phyloP scores from a whole-genome alignment of 2,329 filamentous ascomycete genomes.

The Aspergillus sp. region DNA sequence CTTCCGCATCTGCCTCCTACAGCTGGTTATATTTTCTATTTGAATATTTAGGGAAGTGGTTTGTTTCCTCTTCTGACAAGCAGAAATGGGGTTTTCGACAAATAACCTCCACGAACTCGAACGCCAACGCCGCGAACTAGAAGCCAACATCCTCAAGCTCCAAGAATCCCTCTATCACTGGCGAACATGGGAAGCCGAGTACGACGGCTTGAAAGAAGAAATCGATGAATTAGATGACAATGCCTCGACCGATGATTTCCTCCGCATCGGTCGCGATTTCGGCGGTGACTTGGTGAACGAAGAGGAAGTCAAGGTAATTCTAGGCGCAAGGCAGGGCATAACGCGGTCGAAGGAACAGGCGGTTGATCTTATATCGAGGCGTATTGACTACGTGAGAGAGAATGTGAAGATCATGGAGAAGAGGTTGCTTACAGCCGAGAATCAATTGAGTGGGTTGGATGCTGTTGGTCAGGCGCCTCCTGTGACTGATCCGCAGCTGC shows the following conservation, averaged over 20 bases:
- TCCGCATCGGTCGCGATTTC: conserved; percentile 40
- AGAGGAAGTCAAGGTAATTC: conserved; percentile 50
- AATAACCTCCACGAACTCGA: conserved; percentile 63
- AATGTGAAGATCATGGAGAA: conserved; percentile 71
- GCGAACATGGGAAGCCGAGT: conserved; percentile 86
- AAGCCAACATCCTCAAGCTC: conserved; percentile 67
- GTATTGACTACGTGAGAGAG: conserved; percentile 82
- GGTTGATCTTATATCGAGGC: conserved; percentile 59
- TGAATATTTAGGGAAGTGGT: not conserved
- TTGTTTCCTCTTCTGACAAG: not conserved
- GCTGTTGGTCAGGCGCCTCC: conserved; percentile 53
- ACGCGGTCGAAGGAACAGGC: conserved; percentile 57
- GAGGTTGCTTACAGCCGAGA: conserved; percentile 61
- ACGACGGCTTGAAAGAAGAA: conserved; percentile 81
- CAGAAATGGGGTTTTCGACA: conserved; percentile 28
- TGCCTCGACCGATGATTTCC: conserved; percentile 49
- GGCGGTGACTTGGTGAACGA: conserved; percentile 38
- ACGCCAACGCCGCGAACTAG: conserved; percentile 65
- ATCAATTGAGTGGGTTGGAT: conserved; percentile 58
- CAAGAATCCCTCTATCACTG: conserved; percentile 74
- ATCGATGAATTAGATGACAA: conserved; percentile 52
- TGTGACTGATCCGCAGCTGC: conserved; percentile 60
- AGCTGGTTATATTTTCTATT: not conserved
- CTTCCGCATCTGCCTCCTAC: not conserved
- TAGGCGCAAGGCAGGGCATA: conserved; percentile 39